Percentiles rank a stretch among this genome's conserved stretches.
phyloP scores from a whole-genome alignment of 805 yeast genomes.

The Myxozyma neotropica region DNA sequence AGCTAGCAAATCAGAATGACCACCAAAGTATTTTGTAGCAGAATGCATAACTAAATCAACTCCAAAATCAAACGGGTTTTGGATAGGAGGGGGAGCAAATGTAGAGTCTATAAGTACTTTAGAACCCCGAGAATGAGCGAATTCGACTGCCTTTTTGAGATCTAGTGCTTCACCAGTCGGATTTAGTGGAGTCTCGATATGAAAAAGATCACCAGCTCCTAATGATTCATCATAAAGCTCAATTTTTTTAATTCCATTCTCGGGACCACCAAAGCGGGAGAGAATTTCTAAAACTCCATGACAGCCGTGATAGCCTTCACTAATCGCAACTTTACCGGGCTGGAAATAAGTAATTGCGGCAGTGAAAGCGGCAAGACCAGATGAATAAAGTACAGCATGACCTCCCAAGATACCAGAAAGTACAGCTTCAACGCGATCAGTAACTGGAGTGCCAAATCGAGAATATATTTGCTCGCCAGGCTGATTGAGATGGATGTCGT shows the following conservation, averaged over 20 bases:
- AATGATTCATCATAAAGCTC: constrained; percentile 51
- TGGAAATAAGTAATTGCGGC: constrained; percentile 70
- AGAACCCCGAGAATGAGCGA: constrained; percentile 81
- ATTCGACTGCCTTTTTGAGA: constrained; percentile 61
- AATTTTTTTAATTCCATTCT: constrained; percentile 47
- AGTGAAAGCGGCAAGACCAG: constrained; percentile 80
- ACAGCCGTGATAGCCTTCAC: constrained; percentile 84
- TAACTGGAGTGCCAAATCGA: constrained; percentile 72
- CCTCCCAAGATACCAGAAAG: constrained; percentile 63
- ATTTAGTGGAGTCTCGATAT: constrained; percentile 85
- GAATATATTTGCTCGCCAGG: constrained; percentile 60
- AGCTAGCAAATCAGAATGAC: constrained; percentile 89
- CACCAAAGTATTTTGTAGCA: constrained; percentile 91
- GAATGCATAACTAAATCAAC: constrained; percentile 92
- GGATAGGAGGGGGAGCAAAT: constrained; percentile 91
- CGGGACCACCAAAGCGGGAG: constrained; percentile 56
- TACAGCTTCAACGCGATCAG: constrained; percentile 65
- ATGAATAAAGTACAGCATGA: constrained; percentile 67
- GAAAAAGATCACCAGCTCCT: constrained; percentile 71
- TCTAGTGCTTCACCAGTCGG: constrained; percentile 74
- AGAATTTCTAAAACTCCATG: constrained; percentile 68
- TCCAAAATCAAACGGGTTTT: constrained; percentile 77
- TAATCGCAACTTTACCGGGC: constrained; percentile 75
- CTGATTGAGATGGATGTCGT: constrained; percentile 36
- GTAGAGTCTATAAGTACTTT: constrained; percentile 76